Percentiles rank a stretch among this genome's conserved stretches.
These are phyloP conservation scores for Perilla frutescens DNA, from an alignment of 257 asterid genomes.

Conservation along the genomic window DNA sequence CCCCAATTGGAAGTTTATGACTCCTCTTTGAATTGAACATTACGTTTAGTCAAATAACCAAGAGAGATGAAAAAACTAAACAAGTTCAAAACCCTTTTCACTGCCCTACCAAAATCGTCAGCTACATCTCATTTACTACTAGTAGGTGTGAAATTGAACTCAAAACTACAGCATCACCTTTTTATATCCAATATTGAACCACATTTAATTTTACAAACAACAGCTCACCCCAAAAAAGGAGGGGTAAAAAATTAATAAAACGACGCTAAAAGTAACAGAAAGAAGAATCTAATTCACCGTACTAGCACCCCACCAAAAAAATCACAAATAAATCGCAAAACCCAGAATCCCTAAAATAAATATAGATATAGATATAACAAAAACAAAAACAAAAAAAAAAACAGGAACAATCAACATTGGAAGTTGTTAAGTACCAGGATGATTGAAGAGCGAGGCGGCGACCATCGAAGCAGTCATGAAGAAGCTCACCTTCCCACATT, in stretches of 20 bases:
- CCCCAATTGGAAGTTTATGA: background rate
- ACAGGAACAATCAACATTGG: background rate
- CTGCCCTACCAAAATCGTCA: background rate
- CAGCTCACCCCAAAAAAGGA: background rate
- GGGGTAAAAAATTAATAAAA: background rate
- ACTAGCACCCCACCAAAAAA: too few relatives aligned
- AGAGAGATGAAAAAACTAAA: background rate
- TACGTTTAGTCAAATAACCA: conserved; percentile 22
- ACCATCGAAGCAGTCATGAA: conserved; percentile 76
- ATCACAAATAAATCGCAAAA: background rate
- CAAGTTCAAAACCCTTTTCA: conserved; percentile 5
- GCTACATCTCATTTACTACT: too few relatives aligned
- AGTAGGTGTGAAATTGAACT: conserved; percentile 24
- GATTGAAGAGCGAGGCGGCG: conserved; percentile 81
- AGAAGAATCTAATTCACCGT: background rate
- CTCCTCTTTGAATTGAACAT: background rate
- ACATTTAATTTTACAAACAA: background rate
- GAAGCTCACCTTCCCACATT: conserved; percentile 97
- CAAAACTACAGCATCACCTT: background rate
- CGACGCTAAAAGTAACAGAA: background rate
- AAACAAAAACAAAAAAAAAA: background rate
- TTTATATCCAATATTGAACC: background rate
- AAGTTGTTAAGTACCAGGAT: conserved; percentile 53
- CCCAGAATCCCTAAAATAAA: background rate
- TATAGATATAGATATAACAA: background rate